Evolutionary conservation across 495 filamentous ascomycete genomes (phyloP).

Genomic region (Xylaria acuta): DNA sequence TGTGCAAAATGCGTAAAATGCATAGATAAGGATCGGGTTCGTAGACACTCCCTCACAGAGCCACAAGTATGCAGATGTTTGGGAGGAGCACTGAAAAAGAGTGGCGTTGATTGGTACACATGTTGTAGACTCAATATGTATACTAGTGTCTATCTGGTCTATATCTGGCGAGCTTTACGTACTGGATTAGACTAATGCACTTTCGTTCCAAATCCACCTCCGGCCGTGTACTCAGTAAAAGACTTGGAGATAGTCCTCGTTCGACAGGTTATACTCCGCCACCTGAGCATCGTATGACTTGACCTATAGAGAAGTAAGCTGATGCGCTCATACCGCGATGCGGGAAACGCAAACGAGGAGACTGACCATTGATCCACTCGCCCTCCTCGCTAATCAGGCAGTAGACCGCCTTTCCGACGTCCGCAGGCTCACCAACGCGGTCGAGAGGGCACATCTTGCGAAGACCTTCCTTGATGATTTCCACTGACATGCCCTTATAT

Average conservation of each 20-base stretch:
- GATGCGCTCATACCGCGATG: conserved; percentile 12
- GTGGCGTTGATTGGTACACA: not conserved
- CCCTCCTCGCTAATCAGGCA: conserved; percentile 63
- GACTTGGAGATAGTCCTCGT: not conserved
- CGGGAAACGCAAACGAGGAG: not conserved
- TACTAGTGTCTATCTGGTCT: conserved; percentile 21
- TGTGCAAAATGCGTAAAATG: not conserved
- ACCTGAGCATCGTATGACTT: conserved; percentile 47
- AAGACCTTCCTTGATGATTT: conserved; percentile 46
- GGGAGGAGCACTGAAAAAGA: not conserved
- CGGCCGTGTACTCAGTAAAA: conserved; percentile 2
- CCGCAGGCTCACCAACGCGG: conserved; percentile 59
- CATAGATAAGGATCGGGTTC: not conserved
- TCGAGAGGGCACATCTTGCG: conserved; percentile 58
- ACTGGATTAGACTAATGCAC: conserved; percentile 15
- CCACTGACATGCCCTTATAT: conserved; percentile 47
- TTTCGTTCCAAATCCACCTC: not conserved
- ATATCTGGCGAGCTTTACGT: conserved; percentile 11
- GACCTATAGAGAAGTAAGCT: conserved; percentile 39
- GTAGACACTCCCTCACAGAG: not conserved
- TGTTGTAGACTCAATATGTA: not conserved
- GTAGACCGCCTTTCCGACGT: conserved; percentile 62
- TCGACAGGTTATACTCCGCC: conserved; percentile 36
- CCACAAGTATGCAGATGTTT: not conserved
- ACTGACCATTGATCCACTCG: conserved; percentile 66